phyloP scores from a whole-genome alignment of 768 basidiomycete genomes.

The Dentipellis sp. region DNA sequence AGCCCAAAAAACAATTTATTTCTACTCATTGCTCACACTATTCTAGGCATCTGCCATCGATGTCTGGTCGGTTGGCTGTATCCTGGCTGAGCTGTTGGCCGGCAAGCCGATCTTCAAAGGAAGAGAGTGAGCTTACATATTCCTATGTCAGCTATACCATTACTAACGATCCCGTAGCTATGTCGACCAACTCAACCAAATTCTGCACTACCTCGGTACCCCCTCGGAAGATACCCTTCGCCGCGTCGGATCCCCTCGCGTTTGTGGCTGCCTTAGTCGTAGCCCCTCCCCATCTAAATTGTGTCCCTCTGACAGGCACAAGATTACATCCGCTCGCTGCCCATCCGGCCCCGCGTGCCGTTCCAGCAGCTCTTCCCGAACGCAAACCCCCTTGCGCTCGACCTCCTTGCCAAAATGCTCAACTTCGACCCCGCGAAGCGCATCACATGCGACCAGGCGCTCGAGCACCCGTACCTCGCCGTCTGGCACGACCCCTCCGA shows the following conservation, averaged over 20 bases:
- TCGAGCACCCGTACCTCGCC: constrained; percentile 88
- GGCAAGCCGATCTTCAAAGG: constrained; percentile 98
- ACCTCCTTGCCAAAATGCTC: constrained; percentile 83
- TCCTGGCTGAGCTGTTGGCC: constrained; percentile 84
- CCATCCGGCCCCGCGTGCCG: constrained; percentile 91
- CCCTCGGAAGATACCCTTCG: constrained; percentile 95
- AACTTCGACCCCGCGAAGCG: constrained; percentile 96
- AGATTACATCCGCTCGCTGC: constrained; percentile 96
- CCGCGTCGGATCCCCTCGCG: constrained; percentile 91
- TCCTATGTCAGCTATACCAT: neutral
- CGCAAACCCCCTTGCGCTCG: constrained; percentile 90
- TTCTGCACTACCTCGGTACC: constrained; percentile 96
- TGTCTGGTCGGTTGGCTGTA: constrained; percentile 95
- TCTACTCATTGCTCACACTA: neutral
- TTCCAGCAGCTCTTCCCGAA: constrained; percentile 89
- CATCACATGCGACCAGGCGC: constrained; percentile 91
- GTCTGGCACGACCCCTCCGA: constrained; percentile 99
- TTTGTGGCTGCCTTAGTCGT: constrained; percentile 25
- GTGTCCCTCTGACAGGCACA: constrained; percentile 55
- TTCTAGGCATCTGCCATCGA: constrained; percentile 83
- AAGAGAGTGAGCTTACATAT: constrained; percentile 60
- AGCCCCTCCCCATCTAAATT: neutral
- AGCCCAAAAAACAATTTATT: neutral
- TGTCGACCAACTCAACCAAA: constrained; percentile 97
- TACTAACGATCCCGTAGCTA: constrained; percentile 43